Base-by-base conservation (phyloP, 805 yeast species). In the Barnettozyma siamensis region DNA sequence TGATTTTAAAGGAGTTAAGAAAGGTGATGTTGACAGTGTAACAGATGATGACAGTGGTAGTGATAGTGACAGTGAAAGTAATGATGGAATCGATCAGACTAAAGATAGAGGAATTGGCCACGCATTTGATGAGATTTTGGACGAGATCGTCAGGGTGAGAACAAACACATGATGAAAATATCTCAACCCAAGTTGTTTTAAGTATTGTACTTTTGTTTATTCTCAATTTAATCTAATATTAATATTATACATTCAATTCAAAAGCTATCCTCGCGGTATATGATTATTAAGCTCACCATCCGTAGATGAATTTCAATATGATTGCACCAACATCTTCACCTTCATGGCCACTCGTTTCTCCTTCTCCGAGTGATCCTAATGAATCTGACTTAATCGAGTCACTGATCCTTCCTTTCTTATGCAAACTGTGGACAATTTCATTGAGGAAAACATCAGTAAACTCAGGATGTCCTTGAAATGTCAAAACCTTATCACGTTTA, bases 401-500 rank as follows among this genome's bases (percentile, higher is more conserved):
- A 5, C 41, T 21, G 38, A 44, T 32, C 17, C 26, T 33, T 2
- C 41, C 38, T 16, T 34, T 35, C 3, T 16, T 27, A 16, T 35
- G 20, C 10, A 42, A 13, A 21, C 21, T 27, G 6, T 31, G n/a
- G n/a, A 21, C 18, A 13, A 31, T 24, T 1, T 9, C 55, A 3
- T 60, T 67, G 0, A 49, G 9, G 9, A 45, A 23, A 5, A 32
- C 43, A 3, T 65, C 63, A 20, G 64, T 55, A 54, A 85, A 88
- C 58, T 88, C 96, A 0, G 96, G 96, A 54, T 88, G 97, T 1
- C 96, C 96, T 60, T 88, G 97, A 50, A 88, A 74, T 0, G 93
- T 76, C 18, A 88, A 60, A 7, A 83, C 40, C 33, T 70, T 67
- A 18, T 67, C 55, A 1, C 70, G 67, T 31, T 74, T 72, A 41